These are phyloP conservation scores for Flaveria trinervia DNA, from an alignment of 129 eudicot genomes.

Conservation along the genomic window DNA sequence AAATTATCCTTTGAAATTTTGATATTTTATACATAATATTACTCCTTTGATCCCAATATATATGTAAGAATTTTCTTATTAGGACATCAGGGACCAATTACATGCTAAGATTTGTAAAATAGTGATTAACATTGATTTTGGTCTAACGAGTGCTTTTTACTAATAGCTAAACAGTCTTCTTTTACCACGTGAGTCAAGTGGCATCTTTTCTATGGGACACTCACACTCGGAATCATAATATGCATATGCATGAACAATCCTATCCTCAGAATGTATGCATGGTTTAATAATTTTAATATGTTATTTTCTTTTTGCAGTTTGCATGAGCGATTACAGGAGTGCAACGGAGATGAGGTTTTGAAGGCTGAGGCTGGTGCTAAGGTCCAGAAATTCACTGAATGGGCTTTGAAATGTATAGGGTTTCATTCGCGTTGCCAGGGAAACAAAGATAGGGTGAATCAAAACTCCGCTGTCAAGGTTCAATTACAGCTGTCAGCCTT, in stretches of 20 bases:
- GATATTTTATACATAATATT: not conserved
- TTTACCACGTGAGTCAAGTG: not conserved
- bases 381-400: conserved; percentile 95
- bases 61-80: not conserved
- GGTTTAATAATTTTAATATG: not conserved
- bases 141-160: not conserved
- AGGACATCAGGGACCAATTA: not conserved
- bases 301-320: conserved; percentile 44
- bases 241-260: not conserved
- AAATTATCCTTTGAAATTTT: not conserved
- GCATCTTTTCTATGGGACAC: not conserved
- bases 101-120: not conserved
- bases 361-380: conserved; percentile 97
- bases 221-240: not conserved
- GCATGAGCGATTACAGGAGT: conserved; percentile 92
- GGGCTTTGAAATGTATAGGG: conserved; percentile 98
- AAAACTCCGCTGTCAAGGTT: conserved; percentile 74
- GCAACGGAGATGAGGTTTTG: conserved; percentile 93
- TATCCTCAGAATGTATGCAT: not conserved
- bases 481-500: conserved; percentile 89
- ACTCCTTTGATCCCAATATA: not conserved
- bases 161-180: not conserved
- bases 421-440: conserved; percentile 92
- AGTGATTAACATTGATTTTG: conserved; percentile 7
- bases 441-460: conserved; percentile 64